These are phyloP conservation scores for Fusarium sp. DNA, from an alignment of 2,329 filamentous ascomycete genomes.

Conservation along the genomic window DNA sequence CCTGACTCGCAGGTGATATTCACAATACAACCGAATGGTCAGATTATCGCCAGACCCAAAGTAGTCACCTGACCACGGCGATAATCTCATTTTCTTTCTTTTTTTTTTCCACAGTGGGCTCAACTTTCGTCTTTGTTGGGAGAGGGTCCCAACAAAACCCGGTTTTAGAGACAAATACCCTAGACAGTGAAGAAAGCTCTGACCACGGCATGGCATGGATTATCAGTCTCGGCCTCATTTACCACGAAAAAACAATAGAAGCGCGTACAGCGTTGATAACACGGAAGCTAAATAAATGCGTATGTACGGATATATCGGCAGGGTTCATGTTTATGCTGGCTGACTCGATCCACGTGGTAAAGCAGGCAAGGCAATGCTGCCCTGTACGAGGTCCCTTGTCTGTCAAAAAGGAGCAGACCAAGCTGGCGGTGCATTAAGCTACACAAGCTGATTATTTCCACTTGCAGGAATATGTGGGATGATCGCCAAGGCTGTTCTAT, in stretches of 20 bases:
- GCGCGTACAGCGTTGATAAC: too few species aligned
- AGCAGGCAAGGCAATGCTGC: neutral
- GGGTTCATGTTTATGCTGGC: neutral
- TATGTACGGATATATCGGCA: neutral
- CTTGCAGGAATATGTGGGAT: constrained; percentile 25
- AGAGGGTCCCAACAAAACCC: constrained; percentile 13
- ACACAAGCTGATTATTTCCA: constrained; percentile 1
- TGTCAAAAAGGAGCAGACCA: constrained; percentile 8
- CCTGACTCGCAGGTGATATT: constrained; percentile 1
- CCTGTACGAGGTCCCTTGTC: neutral
- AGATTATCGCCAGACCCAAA: neutral
- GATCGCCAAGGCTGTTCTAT: constrained; percentile 3
- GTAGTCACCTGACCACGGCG: neutral
- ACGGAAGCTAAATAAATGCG: too few species aligned
- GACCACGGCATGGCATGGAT: neutral
- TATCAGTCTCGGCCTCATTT: neutral
- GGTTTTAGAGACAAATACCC: constrained; percentile 9
- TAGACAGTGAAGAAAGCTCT: neutral
- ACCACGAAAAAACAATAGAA: neutral
- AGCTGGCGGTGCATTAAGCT: constrained; percentile 20
- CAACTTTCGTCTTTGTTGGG: constrained; percentile 6
- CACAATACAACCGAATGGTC: neutral
- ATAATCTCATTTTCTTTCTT: neutral
- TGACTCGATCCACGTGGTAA: constrained; percentile 5
- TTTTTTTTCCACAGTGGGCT: neutral